phyloP scores from a whole-genome alignment of 1,139 yeast genomes.

The Yamadazyma songkhlaensis region DNA sequence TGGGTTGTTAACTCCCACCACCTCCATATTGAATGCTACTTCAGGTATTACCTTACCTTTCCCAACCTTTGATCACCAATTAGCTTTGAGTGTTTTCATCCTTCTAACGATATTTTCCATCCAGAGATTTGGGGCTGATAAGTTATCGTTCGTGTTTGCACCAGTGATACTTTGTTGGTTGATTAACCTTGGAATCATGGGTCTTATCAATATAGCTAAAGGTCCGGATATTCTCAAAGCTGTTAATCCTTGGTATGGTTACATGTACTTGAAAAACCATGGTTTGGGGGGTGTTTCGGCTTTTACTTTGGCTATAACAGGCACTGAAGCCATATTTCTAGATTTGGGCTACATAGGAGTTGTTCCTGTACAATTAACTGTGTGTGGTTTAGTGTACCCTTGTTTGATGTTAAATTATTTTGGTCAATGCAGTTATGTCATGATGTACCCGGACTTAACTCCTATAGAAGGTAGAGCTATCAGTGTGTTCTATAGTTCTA shows the following conservation, averaged over 20 bases:
- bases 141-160: constrained; percentile 44
- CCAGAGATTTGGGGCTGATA: constrained; percentile 48
- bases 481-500: constrained; percentile 38
- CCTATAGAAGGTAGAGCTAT: too few relatives aligned
- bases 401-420: constrained; percentile 49
- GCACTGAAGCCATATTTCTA: constrained; percentile 64
- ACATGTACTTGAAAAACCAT: constrained; percentile 35
- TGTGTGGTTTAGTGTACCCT: constrained; percentile 48
- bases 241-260: constrained; percentile 51
- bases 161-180: constrained; percentile 56
- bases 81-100: constrained; percentile 48
- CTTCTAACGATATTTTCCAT: constrained; percentile 41
- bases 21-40: constrained; percentile 54
- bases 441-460: constrained; percentile 6
- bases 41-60: constrained; percentile 48
- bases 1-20: constrained; percentile 61
- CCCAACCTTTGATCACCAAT: constrained; percentile 35
- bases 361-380: constrained; percentile 47
- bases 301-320: constrained; percentile 55
- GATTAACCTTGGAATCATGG: constrained; percentile 40
- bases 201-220: constrained; percentile 42
- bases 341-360: constrained; percentile 57
- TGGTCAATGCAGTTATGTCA: constrained; percentile 55
- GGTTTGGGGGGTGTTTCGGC: constrained; percentile 48
- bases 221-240: constrained; percentile 45